Conservation (phyloP, 23 red algal species). For the Agarophyton chilense region DNA sequence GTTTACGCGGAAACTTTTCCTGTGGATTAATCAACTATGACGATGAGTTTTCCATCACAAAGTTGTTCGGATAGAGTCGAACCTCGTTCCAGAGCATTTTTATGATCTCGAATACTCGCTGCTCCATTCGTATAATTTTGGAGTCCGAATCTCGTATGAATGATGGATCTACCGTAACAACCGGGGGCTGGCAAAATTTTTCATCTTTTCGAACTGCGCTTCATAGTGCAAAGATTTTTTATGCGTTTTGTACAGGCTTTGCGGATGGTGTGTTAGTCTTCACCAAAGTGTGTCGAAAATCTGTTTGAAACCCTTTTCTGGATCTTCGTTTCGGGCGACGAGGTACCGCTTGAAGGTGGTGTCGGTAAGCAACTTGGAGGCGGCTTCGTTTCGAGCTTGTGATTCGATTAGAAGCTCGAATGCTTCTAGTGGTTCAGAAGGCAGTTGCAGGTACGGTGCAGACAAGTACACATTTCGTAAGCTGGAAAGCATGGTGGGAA, state of each 20-base stretch:
- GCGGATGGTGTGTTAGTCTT: slow-evolving; percentile 5
- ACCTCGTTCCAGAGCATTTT: slow-evolving; percentile 73
- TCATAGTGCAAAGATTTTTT: slow-evolving; percentile 11
- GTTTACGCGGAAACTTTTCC: slow-evolving; percentile 52
- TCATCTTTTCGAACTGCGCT: slow-evolving; percentile 51
- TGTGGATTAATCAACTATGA: slow-evolving; percentile 73
- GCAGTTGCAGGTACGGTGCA: background rate
- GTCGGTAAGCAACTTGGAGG: slow-evolving; percentile 47
- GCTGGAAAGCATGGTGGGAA: background rate
- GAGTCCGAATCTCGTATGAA: slow-evolving; percentile 53
- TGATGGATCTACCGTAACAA: slow-evolving; percentile 31
- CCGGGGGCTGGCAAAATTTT: slow-evolving; percentile 20
- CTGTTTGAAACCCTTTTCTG: slow-evolving; percentile 5
- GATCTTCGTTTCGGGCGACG: background rate
- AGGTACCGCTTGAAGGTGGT: slow-evolving; percentile 28
- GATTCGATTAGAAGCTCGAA: background rate
- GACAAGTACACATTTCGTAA: background rate
- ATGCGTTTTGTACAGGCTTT: background rate
- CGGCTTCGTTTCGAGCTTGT: background rate
- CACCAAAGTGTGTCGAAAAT: slow-evolving; percentile 18
- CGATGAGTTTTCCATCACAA: slow-evolving; percentile 50
- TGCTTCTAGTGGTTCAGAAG: background rate
- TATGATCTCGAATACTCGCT: slow-evolving; percentile 52
- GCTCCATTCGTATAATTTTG: slow-evolving; percentile 32
- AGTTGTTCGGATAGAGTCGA: slow-evolving; percentile 18